These are phyloP conservation scores for Geum urbanum DNA, from an alignment of 306 rosid genomes.

Conservation along the genomic window DNA sequence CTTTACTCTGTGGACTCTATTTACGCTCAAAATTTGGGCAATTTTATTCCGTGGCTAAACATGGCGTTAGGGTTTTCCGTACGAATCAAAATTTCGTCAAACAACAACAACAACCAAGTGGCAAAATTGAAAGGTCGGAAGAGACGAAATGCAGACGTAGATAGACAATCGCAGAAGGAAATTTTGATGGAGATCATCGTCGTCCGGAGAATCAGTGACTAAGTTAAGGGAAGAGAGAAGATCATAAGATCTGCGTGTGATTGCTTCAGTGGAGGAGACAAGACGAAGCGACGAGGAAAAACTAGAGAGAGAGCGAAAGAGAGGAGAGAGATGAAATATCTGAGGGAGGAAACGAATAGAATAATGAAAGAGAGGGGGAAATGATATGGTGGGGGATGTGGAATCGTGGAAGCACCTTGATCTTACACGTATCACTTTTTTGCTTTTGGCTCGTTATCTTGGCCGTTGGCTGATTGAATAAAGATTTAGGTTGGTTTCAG, in stretches of 20 bases:
- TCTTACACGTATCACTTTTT: conserved; percentile 15
- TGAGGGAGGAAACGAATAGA: conserved; percentile 8
- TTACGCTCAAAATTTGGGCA: background rate
- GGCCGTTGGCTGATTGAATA: background rate
- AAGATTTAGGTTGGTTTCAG: conserved; percentile 4
- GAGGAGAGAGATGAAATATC: conserved; percentile 31
- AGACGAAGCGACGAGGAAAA: background rate
- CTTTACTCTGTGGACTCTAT: conserved; percentile 12
- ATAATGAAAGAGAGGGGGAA: background rate
- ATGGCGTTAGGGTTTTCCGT: background rate
- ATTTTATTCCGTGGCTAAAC: conserved; percentile 27
- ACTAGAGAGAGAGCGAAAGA: background rate
- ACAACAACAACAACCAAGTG: background rate
- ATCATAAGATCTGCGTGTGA: conserved; percentile 9
- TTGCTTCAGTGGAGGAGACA: conserved; percentile 10
- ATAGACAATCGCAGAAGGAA: conserved; percentile 10
- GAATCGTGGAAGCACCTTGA: conserved; percentile 26
- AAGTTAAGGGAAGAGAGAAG: background rate
- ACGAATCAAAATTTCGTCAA: conserved; percentile 1
- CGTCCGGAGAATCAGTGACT: background rate
- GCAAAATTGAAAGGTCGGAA: conserved; percentile 7
- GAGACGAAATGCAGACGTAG: conserved; percentile 14
- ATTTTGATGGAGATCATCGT: conserved; percentile 1
- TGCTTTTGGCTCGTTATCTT: background rate
- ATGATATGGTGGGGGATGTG: conserved; percentile 22